These are phyloP conservation scores for Metarhizium guizhouense DNA, from an alignment of 2,329 filamentous ascomycete genomes.

Conservation along the genomic window DNA sequence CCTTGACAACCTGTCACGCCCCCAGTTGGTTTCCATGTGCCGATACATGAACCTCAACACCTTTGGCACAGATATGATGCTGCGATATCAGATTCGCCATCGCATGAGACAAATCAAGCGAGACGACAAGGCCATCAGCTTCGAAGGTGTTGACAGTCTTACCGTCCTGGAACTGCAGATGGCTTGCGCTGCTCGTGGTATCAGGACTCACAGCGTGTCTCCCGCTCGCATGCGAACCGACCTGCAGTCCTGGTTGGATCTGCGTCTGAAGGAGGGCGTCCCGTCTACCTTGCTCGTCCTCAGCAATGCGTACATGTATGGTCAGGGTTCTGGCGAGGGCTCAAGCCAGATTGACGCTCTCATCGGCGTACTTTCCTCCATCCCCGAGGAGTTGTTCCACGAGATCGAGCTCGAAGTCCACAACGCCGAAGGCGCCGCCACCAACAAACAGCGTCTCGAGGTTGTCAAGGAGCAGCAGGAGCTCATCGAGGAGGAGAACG, in stretches of 20 bases:
- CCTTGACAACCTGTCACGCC: conserved; percentile 89
- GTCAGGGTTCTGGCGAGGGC: conserved; percentile 79
- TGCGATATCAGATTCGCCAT: conserved; percentile 93
- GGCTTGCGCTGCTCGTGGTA: conserved; percentile 83
- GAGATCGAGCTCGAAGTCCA: conserved; percentile 98
- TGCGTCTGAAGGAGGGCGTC: conserved; percentile 88
- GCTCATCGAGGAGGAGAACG: conserved; percentile 92
- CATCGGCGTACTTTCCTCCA: conserved; percentile 83
- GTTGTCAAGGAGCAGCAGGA: conserved; percentile 98
- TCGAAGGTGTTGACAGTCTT: conserved; percentile 85
- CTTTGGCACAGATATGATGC: conserved; percentile 95
- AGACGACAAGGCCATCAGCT: conserved; percentile 89
- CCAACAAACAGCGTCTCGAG: conserved; percentile 97
- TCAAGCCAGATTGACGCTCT: conserved; percentile 87
- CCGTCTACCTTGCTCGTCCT: conserved; percentile 91
- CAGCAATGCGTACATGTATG: conserved; percentile 97
- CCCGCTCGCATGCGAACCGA: conserved; percentile 83
- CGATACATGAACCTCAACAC: conserved; percentile 97
- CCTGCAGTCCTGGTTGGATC: conserved; percentile 86
- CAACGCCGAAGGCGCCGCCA: conserved; percentile 91
- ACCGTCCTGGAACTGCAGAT: conserved; percentile 91
- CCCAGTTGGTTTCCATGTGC: conserved; percentile 95
- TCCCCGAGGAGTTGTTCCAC: conserved; percentile 97
- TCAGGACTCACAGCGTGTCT: conserved; percentile 86
- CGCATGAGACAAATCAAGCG: conserved; percentile 99